Evolutionary conservation across 108 stramenopile species (phyloP), one percentile per base, ranked within the genome.

Genomic region (Schizochytrium sp.): DNA sequence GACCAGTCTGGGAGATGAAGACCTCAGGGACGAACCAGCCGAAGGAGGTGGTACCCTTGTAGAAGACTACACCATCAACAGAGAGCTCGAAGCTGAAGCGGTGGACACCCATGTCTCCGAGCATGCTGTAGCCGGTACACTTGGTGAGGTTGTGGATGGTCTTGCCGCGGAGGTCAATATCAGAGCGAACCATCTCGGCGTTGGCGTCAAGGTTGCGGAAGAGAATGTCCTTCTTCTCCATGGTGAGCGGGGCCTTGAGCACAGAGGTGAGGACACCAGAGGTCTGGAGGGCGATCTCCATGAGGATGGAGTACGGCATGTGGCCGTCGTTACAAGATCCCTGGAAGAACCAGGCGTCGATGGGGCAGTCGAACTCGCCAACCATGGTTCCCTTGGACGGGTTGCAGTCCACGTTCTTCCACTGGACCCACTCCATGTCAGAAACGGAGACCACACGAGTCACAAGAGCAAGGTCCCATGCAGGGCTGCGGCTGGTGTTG

Each of bases 131-230:
- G 64, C 64, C 64, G 5, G 64, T 69, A 44, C 64, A 69, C 64
- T 69, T 69, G 64, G 64, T 69, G 64, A 69, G 8, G 64, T 69
- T 69, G 64, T 44, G 64, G 64, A 69, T 69, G 3, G 64, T 69
- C 64, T 69, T 69, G 64, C 64, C 64, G 64, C 64, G 64, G 64
- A 28, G 44, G 64, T 69, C 64, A 44, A 69, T 8, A 44, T 69
- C 64, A 44, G 64, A 38, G 64, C 64, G 64, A 8, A 69, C 64
- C 42, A 69, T 44, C 12, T 69, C 64, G 64, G 64, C 64, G 64
- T 69, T 69, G 64, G 64, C 64, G 64, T 69, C 64, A 44, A 69
- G 64, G 64, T 69, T 69, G 64, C 64, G 64, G 64, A 69, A 69
- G 64, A 69, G 64, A 2, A 69, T 69, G 64, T 69, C 64, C 42